These are phyloP conservation scores for Peterozyma toletana DNA, from an alignment of 805 yeast genomes.

Conservation along the genomic window DNA sequence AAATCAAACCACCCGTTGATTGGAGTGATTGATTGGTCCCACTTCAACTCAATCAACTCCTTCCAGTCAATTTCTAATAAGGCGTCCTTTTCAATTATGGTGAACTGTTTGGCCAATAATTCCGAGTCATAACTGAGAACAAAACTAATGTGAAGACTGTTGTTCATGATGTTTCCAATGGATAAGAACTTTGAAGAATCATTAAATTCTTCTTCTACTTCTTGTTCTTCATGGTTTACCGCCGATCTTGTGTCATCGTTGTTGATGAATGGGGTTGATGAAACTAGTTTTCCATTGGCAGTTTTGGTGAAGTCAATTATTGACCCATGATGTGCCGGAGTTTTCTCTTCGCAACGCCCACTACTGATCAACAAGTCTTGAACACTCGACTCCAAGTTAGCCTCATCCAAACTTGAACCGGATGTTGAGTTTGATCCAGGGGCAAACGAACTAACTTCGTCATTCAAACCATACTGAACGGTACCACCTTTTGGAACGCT, in stretches of 20 bases:
- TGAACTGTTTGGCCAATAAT: constrained; percentile 71
- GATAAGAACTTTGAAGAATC: constrained; percentile 16
- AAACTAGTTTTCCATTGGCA: background rate
- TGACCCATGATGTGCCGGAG: background rate
- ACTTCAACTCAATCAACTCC: constrained; percentile 69
- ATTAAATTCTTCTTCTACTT: background rate
- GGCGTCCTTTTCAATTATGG: constrained; percentile 80
- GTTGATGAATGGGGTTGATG: background rate
- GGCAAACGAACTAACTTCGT: constrained; percentile 11
- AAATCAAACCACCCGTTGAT: constrained; percentile 81
- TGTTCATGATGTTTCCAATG: constrained; percentile 33
- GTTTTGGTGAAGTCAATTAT: background rate
- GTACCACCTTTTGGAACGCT: constrained; percentile 1
- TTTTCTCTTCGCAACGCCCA: constrained; percentile 4
- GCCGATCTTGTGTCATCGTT: background rate
- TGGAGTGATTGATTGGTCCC: constrained; percentile 62
- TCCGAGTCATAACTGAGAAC: constrained; percentile 64
- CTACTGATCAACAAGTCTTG: constrained; percentile 3
- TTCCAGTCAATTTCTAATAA: constrained; percentile 87
- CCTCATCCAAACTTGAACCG: constrained; percentile 7
- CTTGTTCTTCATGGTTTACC: background rate
- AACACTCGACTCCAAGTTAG: constrained; percentile 6
- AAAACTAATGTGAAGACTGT: constrained; percentile 70
- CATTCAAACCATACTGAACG: constrained; percentile 19
- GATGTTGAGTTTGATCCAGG: constrained; percentile 1